Evolutionary conservation across 495 filamentous ascomycete species (phyloP).

Genomic region (Xylaria acuta): DNA sequence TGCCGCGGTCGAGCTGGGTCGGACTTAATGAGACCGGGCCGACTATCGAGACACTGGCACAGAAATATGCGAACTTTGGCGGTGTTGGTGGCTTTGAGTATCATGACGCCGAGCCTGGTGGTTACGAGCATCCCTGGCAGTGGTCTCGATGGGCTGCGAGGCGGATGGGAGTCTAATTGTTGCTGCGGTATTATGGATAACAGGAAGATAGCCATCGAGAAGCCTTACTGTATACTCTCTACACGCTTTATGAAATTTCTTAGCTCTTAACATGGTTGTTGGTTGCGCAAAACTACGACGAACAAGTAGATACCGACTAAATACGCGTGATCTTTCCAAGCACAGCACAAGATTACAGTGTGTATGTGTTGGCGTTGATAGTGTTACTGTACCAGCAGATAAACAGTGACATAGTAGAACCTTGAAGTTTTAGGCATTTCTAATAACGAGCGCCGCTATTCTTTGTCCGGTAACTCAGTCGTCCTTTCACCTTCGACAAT

Average conservation of each 20-base stretch:
- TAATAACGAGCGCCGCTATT: too few species aligned
- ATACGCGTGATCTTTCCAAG: too few species aligned
- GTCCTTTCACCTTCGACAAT: too few species aligned
- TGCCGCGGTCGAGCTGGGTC: conserved; percentile 39
- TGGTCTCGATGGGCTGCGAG: conserved; percentile 62
- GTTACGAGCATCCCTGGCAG: conserved; percentile 60
- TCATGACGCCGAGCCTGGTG: conserved; percentile 61
- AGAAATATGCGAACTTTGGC: conserved; percentile 57
- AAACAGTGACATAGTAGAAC: too few species aligned
- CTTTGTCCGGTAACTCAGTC: too few species aligned
- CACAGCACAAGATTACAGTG: too few species aligned
- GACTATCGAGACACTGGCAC: conserved; percentile 38
- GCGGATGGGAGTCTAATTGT: conserved; percentile 36
- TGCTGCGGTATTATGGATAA: background rate
- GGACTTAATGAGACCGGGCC: conserved; percentile 42
- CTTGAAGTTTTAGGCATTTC: too few species aligned
- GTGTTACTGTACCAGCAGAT: too few species aligned
- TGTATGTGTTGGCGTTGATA: too few species aligned
- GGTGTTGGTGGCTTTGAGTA: conserved; percentile 79
- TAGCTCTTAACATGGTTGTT: too few species aligned
- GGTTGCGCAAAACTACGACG: too few species aligned
- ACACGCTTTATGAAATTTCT: background rate
- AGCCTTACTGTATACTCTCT: background rate
- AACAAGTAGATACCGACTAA: too few species aligned
- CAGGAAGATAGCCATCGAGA: background rate